Evolutionary conservation across 495 filamentous ascomycete species (phyloP).

Genomic region (Aspergillus incahuasiensis): DNA sequence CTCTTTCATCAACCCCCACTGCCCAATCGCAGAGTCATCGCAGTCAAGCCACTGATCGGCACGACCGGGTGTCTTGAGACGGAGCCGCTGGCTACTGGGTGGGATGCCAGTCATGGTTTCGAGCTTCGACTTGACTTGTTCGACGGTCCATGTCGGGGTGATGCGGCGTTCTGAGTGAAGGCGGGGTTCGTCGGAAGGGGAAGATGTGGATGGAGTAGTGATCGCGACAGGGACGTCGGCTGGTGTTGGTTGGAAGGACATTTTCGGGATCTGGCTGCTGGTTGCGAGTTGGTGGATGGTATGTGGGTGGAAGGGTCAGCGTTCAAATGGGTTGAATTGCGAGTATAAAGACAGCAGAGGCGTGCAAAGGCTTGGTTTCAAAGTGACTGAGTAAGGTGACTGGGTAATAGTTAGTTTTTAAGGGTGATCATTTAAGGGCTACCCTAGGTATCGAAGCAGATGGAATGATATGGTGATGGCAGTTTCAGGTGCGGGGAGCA

Average conservation of each 20-base stretch:
- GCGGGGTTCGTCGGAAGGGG: conserved; percentile 65
- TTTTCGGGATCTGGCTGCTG: conserved; percentile 5
- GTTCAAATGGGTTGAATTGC: no score
- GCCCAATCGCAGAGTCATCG: conserved; percentile 31
- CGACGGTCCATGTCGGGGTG: conserved; percentile 87
- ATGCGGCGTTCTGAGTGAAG: conserved; percentile 79
- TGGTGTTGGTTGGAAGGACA: conserved; percentile 53
- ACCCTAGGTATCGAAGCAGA: not conserved
- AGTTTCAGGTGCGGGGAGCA: not conserved
- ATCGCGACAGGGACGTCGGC: conserved; percentile 82
- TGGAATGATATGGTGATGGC: not conserved
- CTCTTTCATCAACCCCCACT: conserved; percentile 39
- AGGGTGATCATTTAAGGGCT: no score
- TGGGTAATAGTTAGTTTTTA: no score
- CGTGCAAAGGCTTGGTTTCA: no score
- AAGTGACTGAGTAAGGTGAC: no score
- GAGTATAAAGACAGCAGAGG: no score
- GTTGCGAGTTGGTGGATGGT: no score
- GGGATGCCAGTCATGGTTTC: conserved; percentile 93
- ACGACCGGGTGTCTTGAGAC: conserved; percentile 34
- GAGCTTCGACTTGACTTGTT: conserved; percentile 80
- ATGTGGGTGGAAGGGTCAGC: no score
- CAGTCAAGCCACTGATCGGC: conserved; percentile 37
- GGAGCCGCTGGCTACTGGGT: conserved; percentile 68
- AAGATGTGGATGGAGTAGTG: conserved; percentile 59